Conservation (phyloP, 768 basidiomycete genomes). For the Leccinum incarnatum region DNA sequence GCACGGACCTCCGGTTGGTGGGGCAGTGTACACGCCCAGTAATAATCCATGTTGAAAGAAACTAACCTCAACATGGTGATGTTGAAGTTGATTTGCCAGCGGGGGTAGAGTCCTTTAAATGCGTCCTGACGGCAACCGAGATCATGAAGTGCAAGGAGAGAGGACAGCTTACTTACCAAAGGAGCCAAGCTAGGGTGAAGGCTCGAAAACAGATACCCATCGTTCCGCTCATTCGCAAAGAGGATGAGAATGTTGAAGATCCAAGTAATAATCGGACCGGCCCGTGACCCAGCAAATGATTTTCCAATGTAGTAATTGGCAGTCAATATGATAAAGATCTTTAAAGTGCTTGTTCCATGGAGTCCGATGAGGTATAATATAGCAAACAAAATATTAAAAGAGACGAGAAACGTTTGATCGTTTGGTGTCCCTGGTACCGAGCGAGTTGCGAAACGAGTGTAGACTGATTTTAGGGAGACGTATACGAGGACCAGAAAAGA, state of each 20-base stretch:
- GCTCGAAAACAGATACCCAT: constrained; percentile 67
- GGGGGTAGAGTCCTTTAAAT: constrained; percentile 74
- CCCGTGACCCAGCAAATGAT: constrained; percentile 38
- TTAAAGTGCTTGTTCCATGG: constrained; percentile 79
- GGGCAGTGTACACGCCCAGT: constrained; percentile 65
- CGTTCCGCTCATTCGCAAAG: constrained; percentile 70
- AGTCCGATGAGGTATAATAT: constrained; percentile 63
- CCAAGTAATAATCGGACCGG: constrained; percentile 65
- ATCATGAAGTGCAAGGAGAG: not conserved
- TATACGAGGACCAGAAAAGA: constrained; percentile 47
- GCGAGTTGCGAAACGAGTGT: constrained; percentile 32
- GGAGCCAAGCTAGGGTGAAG: constrained; percentile 53
- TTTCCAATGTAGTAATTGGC: constrained; percentile 68
- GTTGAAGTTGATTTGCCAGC: constrained; percentile 95
- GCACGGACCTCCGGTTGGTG: constrained; percentile 43
- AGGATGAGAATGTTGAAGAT: constrained; percentile 70
- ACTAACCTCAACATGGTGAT: constrained; percentile 93
- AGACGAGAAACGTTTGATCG: constrained; percentile 41
- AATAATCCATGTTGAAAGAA: constrained; percentile 90
- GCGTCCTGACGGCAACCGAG: constrained; percentile 47
- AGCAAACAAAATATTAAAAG: constrained; percentile 62
- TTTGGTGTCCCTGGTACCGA: constrained; percentile 24
- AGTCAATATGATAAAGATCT: constrained; percentile 69
- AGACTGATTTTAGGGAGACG: constrained; percentile 53
- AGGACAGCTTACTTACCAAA: constrained; percentile 49